Evolutionary conservation across 2,329 filamentous ascomycete genomes (phyloP), one percentile per base, ranked within the genome.

Genomic region (Monilinia laxa): DNA sequence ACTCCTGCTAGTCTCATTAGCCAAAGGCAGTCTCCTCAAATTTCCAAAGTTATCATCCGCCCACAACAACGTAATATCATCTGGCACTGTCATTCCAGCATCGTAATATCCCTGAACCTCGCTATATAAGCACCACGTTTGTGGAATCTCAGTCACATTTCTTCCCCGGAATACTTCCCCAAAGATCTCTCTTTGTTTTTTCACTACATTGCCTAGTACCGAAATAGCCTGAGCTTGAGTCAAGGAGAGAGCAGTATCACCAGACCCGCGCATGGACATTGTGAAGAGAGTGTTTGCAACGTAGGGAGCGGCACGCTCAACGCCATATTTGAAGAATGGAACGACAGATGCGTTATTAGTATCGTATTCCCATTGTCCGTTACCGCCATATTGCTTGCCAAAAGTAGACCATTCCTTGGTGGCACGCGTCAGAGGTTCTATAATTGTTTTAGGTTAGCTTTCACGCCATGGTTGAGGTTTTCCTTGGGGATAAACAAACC

Each of bases 111-210:
- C 84, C 77, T 89, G 87, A 2, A 92, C 88, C 74, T 92, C 89
- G 74, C 90, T 91, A 77, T 91, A 92, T 68, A 91, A 78, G 71
- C 87, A 90, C 88, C 89, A 91, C 77, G 88, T 82, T 76, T 91
- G 88, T 7, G 89, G 88, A 49, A 83, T 80, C 56, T 84, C 77
- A 1, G 76, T 76, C 3, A 81, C 77, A 6, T 77, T 79, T 1
- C 66, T 74, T 2, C 70, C 81, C 16, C 80, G 81, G 54, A 89
- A 82, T 0, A 89, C 83, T 2, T 84, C 80, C 25, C 79, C 79
- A 54, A 89, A 79, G 67, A 88, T 87, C 12, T 82, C 74, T 60
- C 85, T 81, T 74, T 91, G 88, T 42, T 85, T 82, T 3, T 80
- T 72, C 2, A 91, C 87, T 35, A 90, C 82, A 23, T 82, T 81